phyloP scores from a whole-genome alignment of 2,329 filamentous ascomycete genomes.

The Botrytis hyacinthi region DNA sequence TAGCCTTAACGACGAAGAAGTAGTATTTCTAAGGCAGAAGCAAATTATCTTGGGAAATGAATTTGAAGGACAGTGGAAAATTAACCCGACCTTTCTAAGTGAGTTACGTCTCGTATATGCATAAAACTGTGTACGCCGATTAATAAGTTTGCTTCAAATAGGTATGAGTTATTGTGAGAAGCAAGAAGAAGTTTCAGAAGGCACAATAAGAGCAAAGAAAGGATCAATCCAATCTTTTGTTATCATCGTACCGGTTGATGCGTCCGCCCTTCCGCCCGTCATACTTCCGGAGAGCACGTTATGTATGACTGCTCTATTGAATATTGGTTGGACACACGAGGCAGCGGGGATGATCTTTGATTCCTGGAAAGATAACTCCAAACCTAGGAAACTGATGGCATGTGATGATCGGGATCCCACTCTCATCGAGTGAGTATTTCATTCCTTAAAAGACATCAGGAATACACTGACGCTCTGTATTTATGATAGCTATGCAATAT shows the following conservation, averaged over 20 bases:
- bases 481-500: neutral
- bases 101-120: neutral
- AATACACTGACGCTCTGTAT: neutral
- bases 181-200: neutral
- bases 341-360: neutral
- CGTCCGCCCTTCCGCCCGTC: neutral
- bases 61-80: neutral
- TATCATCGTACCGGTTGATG: neutral
- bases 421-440: slow-evolving; percentile 7
- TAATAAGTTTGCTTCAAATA: neutral
- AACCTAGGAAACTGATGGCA: neutral
- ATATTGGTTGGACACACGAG: neutral
- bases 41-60: neutral
- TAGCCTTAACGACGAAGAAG: neutral
- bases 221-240: neutral
- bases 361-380: neutral
- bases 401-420: neutral
- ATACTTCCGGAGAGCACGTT: neutral
- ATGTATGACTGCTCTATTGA: neutral
- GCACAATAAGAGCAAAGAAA: neutral
- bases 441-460: too few relatives aligned
- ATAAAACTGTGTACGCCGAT: too few relatives aligned
- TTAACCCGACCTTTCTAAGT: neutral
- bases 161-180: neutral
- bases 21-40: neutral